phyloP scores from a whole-genome alignment of 2,329 filamentous ascomycete genomes.

The Fusarium dimerum region DNA sequence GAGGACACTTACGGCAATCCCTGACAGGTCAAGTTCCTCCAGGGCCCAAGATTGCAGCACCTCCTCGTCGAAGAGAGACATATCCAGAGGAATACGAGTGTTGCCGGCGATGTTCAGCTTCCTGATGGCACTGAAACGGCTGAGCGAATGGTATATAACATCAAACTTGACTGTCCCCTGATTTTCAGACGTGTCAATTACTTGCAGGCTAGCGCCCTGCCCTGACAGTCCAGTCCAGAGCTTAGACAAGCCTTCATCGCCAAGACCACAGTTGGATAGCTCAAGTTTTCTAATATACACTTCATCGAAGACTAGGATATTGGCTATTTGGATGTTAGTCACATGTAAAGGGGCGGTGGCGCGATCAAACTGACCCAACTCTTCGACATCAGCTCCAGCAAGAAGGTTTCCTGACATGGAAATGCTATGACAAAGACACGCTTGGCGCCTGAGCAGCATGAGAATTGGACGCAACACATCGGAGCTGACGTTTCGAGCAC shows the following conservation, averaged over 20 bases:
- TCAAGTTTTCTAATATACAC: constrained; percentile 50
- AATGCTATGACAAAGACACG: constrained; percentile 53
- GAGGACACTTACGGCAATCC: constrained; percentile 47
- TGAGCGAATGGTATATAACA: constrained; percentile 46
- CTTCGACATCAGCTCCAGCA: constrained; percentile 47
- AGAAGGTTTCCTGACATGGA: constrained; percentile 52
- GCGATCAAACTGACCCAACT: constrained; percentile 41
- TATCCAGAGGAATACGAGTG: constrained; percentile 47
- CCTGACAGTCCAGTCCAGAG: constrained; percentile 50
- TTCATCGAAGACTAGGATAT: constrained; percentile 35
- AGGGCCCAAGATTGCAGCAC: constrained; percentile 47
- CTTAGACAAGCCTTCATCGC: constrained; percentile 48
- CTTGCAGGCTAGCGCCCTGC: constrained; percentile 46
- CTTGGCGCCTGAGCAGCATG: constrained; percentile 48
- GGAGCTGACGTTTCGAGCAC: constrained; percentile 30
- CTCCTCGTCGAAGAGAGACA: constrained; percentile 49
- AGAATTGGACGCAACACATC: constrained; percentile 52
- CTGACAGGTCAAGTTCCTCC: constrained; percentile 56
- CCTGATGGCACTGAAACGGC: constrained; percentile 45
- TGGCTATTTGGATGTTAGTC: constrained; percentile 27
- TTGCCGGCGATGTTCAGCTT: constrained; percentile 53
- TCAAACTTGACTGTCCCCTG: constrained; percentile 51
- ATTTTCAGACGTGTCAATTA: constrained; percentile 55
- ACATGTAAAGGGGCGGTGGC: background rate
- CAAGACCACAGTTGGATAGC: constrained; percentile 52